Base-by-base conservation (phyloP, 768 basidiomycete genomes). In the Hypsizygus marmoreus region DNA sequence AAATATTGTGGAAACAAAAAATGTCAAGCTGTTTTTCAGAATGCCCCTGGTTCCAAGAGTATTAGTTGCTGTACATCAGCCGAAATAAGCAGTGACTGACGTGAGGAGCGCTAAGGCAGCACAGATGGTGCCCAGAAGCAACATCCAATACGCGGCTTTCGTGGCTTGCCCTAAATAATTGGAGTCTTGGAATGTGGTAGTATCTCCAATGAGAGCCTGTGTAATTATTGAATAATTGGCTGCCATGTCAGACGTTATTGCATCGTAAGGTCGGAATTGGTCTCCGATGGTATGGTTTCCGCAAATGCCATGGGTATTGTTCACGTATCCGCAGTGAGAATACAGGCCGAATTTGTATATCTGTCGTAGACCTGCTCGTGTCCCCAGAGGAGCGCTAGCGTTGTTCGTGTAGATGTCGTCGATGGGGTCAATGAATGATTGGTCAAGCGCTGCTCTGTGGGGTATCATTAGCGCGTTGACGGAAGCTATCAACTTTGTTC, bases 291-390 rank as follows among this genome's bases (percentile, higher is more conserved):
- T 78, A 31, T 73, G 68, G 56, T 82, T 84, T 23, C 82, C 76
- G 62, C 89, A 91, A 38, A 66, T 75, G 20, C 88, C 89, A 23
- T 69, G 71, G 16, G 74, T 73, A 31, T 67, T 64, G 51, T 81
- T 77, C 54, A 85, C 69, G 55, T 84, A 91, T 56, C 76, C 89
- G 55, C 90, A 92, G 61, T 87, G 80, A 14, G 82, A 80, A 67
- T 91, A 92, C 19, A 92, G 70, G n/a, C 90, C 90, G 52, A 86
- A 91, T 48, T 81, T 70, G 68, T 92, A 92, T 48, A 73, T 65
- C 61, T 83, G 77, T 56, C 89, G 80, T 45, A 91, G 67, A 14
- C 90, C 90, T 11, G 71, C 68, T 35, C 70, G 58, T 37, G 66
- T 59, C 37, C 72, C 74, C 2, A 91, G 77, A 4, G 88, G 82